phyloP scores from a whole-genome alignment of 2,329 filamentous ascomycete genomes.

The Aspergillus tanneri region DNA sequence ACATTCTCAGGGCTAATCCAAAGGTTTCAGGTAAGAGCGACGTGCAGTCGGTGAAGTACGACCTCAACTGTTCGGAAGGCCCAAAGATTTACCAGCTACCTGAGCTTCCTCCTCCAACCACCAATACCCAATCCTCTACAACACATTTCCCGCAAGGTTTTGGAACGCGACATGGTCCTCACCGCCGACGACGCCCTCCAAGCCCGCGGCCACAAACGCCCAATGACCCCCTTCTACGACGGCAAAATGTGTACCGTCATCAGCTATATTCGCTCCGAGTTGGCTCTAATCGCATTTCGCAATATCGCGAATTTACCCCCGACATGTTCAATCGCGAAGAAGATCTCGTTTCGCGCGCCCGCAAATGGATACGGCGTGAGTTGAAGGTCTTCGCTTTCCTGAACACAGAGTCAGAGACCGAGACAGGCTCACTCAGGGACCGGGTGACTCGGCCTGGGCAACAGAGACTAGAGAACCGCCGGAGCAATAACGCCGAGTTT shows the following conservation, averaged over 20 bases:
- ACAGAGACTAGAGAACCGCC: slow-evolving; percentile 41
- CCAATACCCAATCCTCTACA: slow-evolving; percentile 13
- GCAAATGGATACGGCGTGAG: slow-evolving; percentile 80
- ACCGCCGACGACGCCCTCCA: slow-evolving; percentile 22
- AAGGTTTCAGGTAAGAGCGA: slow-evolving; percentile 56
- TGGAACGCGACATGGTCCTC: no score
- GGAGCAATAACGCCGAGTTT: slow-evolving; percentile 74
- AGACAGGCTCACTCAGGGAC: slow-evolving; percentile 10
- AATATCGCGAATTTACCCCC: slow-evolving; percentile 72
- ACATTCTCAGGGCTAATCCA: no score
- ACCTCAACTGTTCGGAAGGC: slow-evolving; percentile 53
- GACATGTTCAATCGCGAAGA: slow-evolving; percentile 62
- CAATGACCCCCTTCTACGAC: slow-evolving; percentile 55
- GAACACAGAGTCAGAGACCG: slow-evolving; percentile 37
- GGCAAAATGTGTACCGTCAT: slow-evolving; percentile 70
- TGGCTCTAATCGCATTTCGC: slow-evolving; percentile 74
- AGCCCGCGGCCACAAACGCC: slow-evolving; percentile 29
- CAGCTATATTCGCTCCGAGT: slow-evolving; percentile 76
- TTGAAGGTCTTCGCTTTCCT: slow-evolving; percentile 79
- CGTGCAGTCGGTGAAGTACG: slow-evolving; percentile 64
- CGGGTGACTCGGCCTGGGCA: slow-evolving; percentile 27
- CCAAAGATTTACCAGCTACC: slow-evolving; percentile 61
- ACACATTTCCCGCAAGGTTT: slow-evolving; percentile 8
- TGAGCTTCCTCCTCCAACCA: slow-evolving; percentile 18
- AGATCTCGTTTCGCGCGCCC: slow-evolving; percentile 71